A percentile compares a stretch with the other conserved stretches of the same genome.
Conservation (phyloP, 495 filamentous ascomycete genomes). For the Chaetomium tenue region DNA sequence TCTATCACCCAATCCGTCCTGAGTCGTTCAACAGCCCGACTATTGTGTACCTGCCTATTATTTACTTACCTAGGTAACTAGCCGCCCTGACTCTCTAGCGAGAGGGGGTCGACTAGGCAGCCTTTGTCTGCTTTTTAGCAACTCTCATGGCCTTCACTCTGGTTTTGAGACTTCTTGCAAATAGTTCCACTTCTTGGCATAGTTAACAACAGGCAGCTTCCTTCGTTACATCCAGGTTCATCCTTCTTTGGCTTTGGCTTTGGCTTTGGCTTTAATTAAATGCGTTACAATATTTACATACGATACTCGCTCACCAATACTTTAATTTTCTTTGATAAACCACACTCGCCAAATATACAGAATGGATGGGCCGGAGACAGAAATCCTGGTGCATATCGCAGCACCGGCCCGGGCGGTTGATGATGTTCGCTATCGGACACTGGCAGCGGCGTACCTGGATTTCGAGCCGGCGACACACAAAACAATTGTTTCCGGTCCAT, state of each 20-base stretch:
- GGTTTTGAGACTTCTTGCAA: neutral
- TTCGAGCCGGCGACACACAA: conserved; percentile 47
- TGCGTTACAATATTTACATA: too few species aligned
- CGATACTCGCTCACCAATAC: neutral
- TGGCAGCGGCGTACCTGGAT: conserved; percentile 59
- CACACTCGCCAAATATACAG: too few species aligned
- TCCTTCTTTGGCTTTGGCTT: neutral
- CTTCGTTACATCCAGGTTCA: neutral
- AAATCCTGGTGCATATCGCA: conserved; percentile 69
- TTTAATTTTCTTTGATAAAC: neutral
- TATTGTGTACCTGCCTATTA: neutral
- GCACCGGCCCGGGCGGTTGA: conserved; percentile 60
- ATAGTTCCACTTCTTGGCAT: neutral
- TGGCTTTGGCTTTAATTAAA: neutral
- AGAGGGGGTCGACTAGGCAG: conserved; percentile 3
- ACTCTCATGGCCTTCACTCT: neutral
- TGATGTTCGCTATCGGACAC: conserved; percentile 61
- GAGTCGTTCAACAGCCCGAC: neutral
- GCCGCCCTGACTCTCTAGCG: neutral
- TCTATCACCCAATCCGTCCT: neutral
- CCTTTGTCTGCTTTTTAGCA: neutral
- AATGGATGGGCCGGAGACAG: conserved; percentile 38
- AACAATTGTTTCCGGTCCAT: conserved; percentile 2
- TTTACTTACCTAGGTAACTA: conserved; percentile 1
- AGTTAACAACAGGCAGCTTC: neutral